Base-by-base conservation (phyloP, 176 grass and related monocot species). In the Hsuehochloa calcarea region DNA sequence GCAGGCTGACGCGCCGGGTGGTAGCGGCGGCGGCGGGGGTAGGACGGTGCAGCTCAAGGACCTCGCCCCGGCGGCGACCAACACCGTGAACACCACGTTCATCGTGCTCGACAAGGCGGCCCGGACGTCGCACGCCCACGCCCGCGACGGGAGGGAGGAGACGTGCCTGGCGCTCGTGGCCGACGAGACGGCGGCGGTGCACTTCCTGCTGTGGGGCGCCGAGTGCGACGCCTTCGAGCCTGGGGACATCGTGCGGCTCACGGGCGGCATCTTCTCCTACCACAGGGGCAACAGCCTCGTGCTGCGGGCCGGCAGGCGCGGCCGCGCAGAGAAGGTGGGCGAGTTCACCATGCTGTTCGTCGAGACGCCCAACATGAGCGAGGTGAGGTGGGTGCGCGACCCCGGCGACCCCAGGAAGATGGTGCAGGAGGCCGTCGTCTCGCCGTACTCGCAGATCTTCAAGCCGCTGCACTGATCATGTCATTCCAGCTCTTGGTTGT, bases 321-420 rank as follows among this genome's bases (percentile, higher is more conserved):
- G 93, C 2, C 81, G 59, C 45, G 75, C 80, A 0, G 79, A 90
- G 82, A 95, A 92, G 88, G 82, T 90, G 75, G 88, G 88, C 14
- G 90, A 92, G 83, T 98, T 93, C 87, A 90, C 91, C 52, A 95
- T 95, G 91, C 13, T 87, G 22, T 93, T 98, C 62, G 96, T 93
- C 11, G 93, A 98, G 85, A 92, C 89, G 46, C 96, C 93, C 25
- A 98, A 98, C 85, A 92, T 93, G 91, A 98, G 93, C 58, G 91
- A 98, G 93, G 12, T 95, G 77, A 82, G 46, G 70, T 90, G 88
- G 81, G 64, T 15, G 8, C 61, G n/a, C 0, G 81, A 93, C 68
- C 88, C 85, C 23, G 73, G 3, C 17, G 74, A 93, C 65, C 72
- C 81, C 4, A 65, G 72, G 56, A 83, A 77, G 61, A 91, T 96